A percentile compares a stretch with the other conserved stretches of the same genome.
Evolutionary conservation across 805 yeast genomes (phyloP).

Genomic region (Candida namnaoensis): DNA sequence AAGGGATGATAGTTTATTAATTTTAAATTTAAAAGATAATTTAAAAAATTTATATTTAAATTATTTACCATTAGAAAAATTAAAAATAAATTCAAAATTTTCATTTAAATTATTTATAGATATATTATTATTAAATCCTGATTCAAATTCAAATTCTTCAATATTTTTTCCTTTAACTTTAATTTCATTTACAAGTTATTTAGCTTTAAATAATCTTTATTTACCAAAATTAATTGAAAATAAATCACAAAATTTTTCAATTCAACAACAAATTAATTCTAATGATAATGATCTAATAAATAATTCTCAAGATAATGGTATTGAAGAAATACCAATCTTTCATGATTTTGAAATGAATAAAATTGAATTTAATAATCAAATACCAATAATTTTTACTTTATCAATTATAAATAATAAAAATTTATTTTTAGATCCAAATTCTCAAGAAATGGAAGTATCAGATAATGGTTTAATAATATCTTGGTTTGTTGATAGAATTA

Average conservation of each 20-base stretch:
- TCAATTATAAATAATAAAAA: slow-evolving; percentile 65
- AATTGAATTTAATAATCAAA: slow-evolving; percentile 39
- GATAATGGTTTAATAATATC: slow-evolving; percentile 76
- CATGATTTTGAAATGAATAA: slow-evolving; percentile 76
- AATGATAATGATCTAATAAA: slow-evolving; percentile 34
- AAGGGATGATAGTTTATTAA: slow-evolving; percentile 71
- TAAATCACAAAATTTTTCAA: too few species aligned
- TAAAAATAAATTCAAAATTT: slow-evolving; percentile 65
- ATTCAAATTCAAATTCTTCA: slow-evolving; percentile 27
- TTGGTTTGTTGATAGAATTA: slow-evolving; percentile 58
- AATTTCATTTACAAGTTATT: slow-evolving; percentile 69
- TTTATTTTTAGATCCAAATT: slow-evolving; percentile 74
- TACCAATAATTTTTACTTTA: slow-evolving; percentile 70
- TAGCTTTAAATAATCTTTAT: slow-evolving; percentile 72
- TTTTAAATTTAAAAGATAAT: slow-evolving; percentile 52
- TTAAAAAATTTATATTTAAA: slow-evolving; percentile 43
- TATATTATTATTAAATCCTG: slow-evolving; percentile 66
- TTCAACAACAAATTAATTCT: slow-evolving; percentile 32
- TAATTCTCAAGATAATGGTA: slow-evolving; percentile 30
- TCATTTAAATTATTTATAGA: slow-evolving; percentile 74
- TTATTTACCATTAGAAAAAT: slow-evolving; percentile 41
- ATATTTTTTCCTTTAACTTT: slow-evolving; percentile 61
- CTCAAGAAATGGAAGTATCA: slow-evolving; percentile 81
- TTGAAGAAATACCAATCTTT: slow-evolving; percentile 86
- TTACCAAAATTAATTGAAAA: slow-evolving; percentile 55